phyloP scores from a whole-genome alignment of 192 early-diverging fungal species.

The Entomortierella parvispora region DNA sequence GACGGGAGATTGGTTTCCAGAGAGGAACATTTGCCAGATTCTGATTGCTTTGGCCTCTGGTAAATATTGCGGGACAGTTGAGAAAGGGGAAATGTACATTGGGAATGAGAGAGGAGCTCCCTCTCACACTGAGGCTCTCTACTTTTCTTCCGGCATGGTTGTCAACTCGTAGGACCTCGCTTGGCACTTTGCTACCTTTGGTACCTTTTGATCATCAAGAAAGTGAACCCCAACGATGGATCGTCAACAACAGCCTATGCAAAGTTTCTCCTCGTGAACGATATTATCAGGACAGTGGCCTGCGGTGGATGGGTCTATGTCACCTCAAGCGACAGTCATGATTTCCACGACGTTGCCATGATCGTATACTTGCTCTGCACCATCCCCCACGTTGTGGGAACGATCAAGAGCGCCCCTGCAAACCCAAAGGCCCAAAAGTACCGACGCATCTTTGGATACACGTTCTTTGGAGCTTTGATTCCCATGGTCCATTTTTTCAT shows the following conservation, averaged over 20 bases:
- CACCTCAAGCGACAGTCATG: slow-evolving; percentile 78
- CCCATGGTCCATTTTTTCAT: slow-evolving; percentile 81
- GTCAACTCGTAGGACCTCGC: slow-evolving; percentile 51
- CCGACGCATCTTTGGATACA: slow-evolving; percentile 58
- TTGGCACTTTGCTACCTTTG: slow-evolving; percentile 57
- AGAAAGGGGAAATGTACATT: neutral
- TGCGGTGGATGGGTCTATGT: slow-evolving; percentile 87
- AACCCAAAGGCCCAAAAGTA: slow-evolving; percentile 55
- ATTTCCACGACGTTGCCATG: slow-evolving; percentile 80
- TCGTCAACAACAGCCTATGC: slow-evolving; percentile 33
- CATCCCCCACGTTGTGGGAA: slow-evolving; percentile 72
- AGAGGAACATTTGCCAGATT: slow-evolving; percentile 75
- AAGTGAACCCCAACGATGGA: slow-evolving; percentile 15
- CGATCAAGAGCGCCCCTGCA: slow-evolving; percentile 55
- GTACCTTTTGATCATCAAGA: slow-evolving; percentile 49
- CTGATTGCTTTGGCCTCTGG: slow-evolving; percentile 74
- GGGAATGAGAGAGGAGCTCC: neutral
- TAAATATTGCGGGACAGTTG: slow-evolving; percentile 7
- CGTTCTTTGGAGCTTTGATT: slow-evolving; percentile 72
- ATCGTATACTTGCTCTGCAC: slow-evolving; percentile 75
- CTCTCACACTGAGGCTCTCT: no score
- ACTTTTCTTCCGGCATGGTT: no score
- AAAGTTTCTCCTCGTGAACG: slow-evolving; percentile 51
- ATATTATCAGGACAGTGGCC: slow-evolving; percentile 68
- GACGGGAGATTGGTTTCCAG: slow-evolving; percentile 81